Percentiles rank a stretch among this genome's conserved stretches.
phyloP scores from a whole-genome alignment of 441 rosid species.

The Syzygium syzygioides region DNA sequence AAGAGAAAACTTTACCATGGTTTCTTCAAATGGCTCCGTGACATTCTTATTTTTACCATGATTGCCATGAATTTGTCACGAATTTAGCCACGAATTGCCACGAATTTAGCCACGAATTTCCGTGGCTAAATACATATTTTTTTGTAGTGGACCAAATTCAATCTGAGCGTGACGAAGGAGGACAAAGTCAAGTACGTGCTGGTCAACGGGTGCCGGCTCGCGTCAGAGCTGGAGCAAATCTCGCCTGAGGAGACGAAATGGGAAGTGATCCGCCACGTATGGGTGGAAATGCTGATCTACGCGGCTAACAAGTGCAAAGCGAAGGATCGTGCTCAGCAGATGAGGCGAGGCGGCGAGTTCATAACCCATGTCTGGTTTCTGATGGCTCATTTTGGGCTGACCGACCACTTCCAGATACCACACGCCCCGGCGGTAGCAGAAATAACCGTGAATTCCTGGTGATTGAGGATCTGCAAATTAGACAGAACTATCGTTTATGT shows the following conservation, averaged over 20 bases:
- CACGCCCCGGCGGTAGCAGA: not conserved
- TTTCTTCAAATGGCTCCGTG: not conserved
- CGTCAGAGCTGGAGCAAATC: not conserved
- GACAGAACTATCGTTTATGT: too few species aligned
- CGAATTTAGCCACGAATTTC: too few species aligned
- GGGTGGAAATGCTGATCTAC: not conserved
- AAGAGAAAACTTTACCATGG: not conserved
- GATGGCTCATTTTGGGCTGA: not conserved
- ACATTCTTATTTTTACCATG: fast-evolving
- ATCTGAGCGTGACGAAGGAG: not conserved
- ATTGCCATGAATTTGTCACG: too few species aligned
- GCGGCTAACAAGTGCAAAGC: not conserved
- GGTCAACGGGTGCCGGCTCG: not conserved
- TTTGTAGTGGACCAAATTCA: too few species aligned
- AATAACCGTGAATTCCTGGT: not conserved
- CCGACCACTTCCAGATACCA: not conserved
- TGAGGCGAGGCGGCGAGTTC: not conserved
- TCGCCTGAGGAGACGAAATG: not conserved
- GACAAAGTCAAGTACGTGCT: not conserved
- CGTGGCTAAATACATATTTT: too few species aligned
- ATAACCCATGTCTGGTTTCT: not conserved
- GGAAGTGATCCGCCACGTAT: not conserved
- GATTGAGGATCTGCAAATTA: too few species aligned
- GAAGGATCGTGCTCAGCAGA: not conserved
- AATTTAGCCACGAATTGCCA: too few species aligned